phyloP scores from a whole-genome alignment of 2,329 filamentous ascomycete species.

The Aschersonia sp. region DNA sequence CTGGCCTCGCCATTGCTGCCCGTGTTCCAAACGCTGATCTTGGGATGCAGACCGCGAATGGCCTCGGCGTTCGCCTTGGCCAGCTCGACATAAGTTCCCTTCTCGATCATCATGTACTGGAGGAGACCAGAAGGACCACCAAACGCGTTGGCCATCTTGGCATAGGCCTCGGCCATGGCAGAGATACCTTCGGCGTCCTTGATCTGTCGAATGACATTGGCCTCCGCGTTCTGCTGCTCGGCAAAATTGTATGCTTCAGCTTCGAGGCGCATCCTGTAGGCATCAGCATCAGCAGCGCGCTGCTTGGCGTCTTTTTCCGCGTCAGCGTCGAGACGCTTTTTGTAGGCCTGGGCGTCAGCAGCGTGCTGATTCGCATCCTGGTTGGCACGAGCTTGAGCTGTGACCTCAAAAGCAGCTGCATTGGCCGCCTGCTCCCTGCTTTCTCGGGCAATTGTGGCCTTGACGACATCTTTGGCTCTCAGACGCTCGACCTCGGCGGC shows the following conservation, averaged over 20 bases:
- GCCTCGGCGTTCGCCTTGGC: slow-evolving; percentile 66
- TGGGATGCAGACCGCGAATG: slow-evolving; percentile 65
- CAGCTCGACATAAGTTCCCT: slow-evolving; percentile 62
- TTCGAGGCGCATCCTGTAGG: slow-evolving; percentile 32
- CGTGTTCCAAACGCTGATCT: slow-evolving; percentile 87
- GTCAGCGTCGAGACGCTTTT: slow-evolving; percentile 31
- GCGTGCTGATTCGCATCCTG: slow-evolving; percentile 38
- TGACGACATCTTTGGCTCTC: slow-evolving; percentile 62
- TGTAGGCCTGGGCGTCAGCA: slow-evolving; percentile 37
- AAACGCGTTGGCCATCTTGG: slow-evolving; percentile 54
- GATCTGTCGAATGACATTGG: slow-evolving; percentile 43
- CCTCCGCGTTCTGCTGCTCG: slow-evolving; percentile 38
- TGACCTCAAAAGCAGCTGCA: slow-evolving; percentile 46
- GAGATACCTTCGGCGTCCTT: slow-evolving; percentile 63
- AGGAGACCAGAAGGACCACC: slow-evolving; percentile 67
- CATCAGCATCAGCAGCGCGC: background rate
- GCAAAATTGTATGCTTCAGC: slow-evolving; percentile 24
- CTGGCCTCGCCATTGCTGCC: slow-evolving; percentile 30
- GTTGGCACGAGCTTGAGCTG: slow-evolving; percentile 42
- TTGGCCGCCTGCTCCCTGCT: slow-evolving; percentile 56
- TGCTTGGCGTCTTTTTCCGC: slow-evolving; percentile 25
- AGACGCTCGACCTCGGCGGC: slow-evolving; percentile 69
- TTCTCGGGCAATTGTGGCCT: slow-evolving; percentile 57
- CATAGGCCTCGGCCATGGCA: slow-evolving; percentile 72
- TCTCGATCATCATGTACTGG: slow-evolving; percentile 80